Evolutionary conservation across 495 filamentous ascomycete species (phyloP).

Genomic region (Penicillium roqueforti): DNA sequence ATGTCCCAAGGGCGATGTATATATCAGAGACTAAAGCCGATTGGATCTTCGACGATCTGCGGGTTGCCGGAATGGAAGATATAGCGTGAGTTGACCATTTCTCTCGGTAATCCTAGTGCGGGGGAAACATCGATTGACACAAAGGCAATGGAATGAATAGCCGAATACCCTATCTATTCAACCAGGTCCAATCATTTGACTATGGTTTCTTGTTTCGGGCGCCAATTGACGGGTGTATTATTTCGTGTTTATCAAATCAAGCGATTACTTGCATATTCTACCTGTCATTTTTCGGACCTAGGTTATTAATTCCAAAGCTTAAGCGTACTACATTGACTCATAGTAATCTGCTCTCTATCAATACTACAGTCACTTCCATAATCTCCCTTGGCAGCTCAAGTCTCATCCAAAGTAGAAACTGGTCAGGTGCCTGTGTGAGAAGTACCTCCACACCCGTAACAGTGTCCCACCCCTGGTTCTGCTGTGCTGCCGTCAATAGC

Average conservation of each 20-base stretch:
- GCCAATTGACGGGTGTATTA: not conserved
- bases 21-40: slow-evolving; percentile 9
- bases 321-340: slow-evolving; percentile 4
- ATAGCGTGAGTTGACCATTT: not conserved
- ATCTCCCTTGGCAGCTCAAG: slow-evolving; percentile 21
- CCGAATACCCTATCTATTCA: not conserved
- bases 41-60: slow-evolving; percentile 12
- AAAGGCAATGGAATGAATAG: not conserved
- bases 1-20: not conserved
- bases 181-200: not conserved
- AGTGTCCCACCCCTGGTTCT: slow-evolving; percentile 55
- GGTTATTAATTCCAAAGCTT: not conserved
- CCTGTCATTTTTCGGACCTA: not conserved
- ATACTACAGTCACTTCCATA: slow-evolving; percentile 14
- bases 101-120: not conserved
- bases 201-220: not conserved
- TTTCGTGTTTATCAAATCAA: not conserved
- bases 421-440: slow-evolving; percentile 66
- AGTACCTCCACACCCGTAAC: slow-evolving; percentile 68
- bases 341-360: slow-evolving; percentile 7
- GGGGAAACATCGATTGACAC: not conserved
- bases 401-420: slow-evolving; percentile 67
- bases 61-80: slow-evolving; percentile 3
- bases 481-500: slow-evolving; percentile 45
- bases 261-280: not conserved